Base-by-base conservation (phyloP, 2,329 filamentous ascomycete species). In the Thielaviopsis euricoi region DNA sequence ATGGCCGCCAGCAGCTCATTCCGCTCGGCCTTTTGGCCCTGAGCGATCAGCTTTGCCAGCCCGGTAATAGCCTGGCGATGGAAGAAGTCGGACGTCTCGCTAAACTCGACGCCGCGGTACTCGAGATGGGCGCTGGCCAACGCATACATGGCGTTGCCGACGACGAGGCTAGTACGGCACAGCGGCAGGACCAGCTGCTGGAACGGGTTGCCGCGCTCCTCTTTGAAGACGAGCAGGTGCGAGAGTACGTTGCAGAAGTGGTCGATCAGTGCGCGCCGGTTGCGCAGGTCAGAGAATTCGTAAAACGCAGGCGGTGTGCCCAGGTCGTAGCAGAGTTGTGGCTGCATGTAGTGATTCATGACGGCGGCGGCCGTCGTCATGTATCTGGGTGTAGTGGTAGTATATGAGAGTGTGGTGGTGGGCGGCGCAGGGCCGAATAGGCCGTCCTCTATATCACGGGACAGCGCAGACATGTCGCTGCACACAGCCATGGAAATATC, bases 141-240 rank as follows among this genome's bases (percentile, higher is more conserved):
- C 0, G 89, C 89, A 60, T 87, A 89, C 60, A 96, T 85, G 10
- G 89, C 88, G 65, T 93, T 88, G 68, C 87, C 86, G 3, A 95
- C 76, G 1, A 79, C 76, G 0, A 72, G 71, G 64, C 78, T 80
- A 50, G 66, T 71, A 53, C 76, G 72, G 2, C 78, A 79, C 46
- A 84, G 70, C 1, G 81, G 81, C n/a, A 83, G 68, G 9, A 83
- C 76, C 15, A 83, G 70, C 63, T 82, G 78, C 62, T 81, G 78
- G 64, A 83, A 83, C 0, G 80, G 79, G 61, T 83, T 83, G 21
- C 78, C 79, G 3, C 73, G 73, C 62, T 83, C 80, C 65, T 83
- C 80, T 33, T 79, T 74, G 62, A 83, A 79, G 21, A 83, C 81
- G 50, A 84, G 81, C n/a, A 83, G 71, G 65, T 82, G 81, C 0